Base-by-base conservation (phyloP, 371 early-diverging fungal genomes). In the Syncephalastrum sp. region DNA sequence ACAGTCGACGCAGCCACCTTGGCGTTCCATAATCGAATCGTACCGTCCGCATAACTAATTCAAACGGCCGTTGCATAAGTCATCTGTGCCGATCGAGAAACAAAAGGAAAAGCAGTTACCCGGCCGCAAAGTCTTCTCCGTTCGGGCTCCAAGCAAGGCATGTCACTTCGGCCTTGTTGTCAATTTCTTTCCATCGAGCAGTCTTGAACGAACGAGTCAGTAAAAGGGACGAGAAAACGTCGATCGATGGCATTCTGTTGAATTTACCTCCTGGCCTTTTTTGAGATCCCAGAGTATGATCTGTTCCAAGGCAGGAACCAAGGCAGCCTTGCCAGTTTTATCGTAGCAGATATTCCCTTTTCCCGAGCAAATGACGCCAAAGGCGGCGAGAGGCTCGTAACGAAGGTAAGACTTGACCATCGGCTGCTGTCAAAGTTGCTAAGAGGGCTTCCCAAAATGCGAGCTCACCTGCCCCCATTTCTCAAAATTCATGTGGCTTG, bases 231-330 rank as follows among this genome's bases (percentile, higher is more conserved):
- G 44, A 16, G 2, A 53, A 24, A 13, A 5, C 21, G 12, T 21
- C 49, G 8, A 42, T 51, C 47, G 25, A 24, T 12, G 16, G 4
- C 47, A n/a, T 48, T 38, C 19, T 47, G 25, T 33, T 57, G 62
- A 27, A 58, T 27, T 43, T 68, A 90, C 88, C 79, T 86, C 69
- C 24, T 76, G 81, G 42, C 95, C 97, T 68, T 86, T 91, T 65
- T 91, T 89, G 29, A 91, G 74, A 74, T 96, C 90, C 94, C 94
- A 96, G 14, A 94, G 70, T 45, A 79, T 69, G 47, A 94, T 88
- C 58, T 85, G 82, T 73, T 96, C 95, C 16, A 98, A 83, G 0
- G 91, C 86, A 24, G 95, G 89, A 2, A 90, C 72, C 41, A 95
- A 68, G 48, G 88, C 90, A 50, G 82, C 66, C 69, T 85, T 84